Percentiles rank a stretch among this genome's conserved stretches.
Evolutionary conservation across 768 basidiomycete species (phyloP).

Genomic region (Cyclocybe aegerita): DNA sequence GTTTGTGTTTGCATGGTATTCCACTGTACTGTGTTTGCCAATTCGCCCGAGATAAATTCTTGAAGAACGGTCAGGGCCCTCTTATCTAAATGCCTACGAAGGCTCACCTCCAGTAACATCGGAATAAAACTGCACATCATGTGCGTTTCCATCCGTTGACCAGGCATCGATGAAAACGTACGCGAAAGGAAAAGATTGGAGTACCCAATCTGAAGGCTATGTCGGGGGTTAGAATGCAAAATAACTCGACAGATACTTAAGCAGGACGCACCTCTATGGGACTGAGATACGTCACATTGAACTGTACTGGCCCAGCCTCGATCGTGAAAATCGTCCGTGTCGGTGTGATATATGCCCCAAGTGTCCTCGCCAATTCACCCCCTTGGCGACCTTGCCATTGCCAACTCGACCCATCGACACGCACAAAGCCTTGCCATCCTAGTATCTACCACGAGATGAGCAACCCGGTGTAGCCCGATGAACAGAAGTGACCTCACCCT

Average conservation of each 20-base stretch:
- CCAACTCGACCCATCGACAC: background rate
- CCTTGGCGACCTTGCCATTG: background rate
- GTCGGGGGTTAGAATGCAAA: background rate
- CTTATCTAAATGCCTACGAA: background rate
- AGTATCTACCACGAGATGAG: background rate
- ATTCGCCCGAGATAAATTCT: slow-evolving; percentile 23
- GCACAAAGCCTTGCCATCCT: background rate
- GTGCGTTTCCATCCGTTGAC: slow-evolving; percentile 35
- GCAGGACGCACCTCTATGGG: slow-evolving; percentile 1
- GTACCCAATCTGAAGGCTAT: slow-evolving; percentile 18
- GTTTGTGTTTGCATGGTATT: slow-evolving; percentile 30
- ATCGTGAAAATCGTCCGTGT: slow-evolving; percentile 1
- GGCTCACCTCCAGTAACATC: slow-evolving; percentile 44
- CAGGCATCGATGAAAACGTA: slow-evolving; percentile 38
- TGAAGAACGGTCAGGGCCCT: background rate
- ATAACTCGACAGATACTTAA: background rate
- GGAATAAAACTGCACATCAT: slow-evolving; percentile 38
- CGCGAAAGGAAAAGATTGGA: slow-evolving; percentile 52
- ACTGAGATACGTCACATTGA: background rate
- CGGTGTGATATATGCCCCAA: background rate
- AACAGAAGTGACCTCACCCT: background rate
- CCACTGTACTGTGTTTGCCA: slow-evolving; percentile 41
- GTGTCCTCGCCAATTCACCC: background rate
- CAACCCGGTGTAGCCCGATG: no score
- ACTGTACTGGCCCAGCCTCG: background rate